Percentiles rank a stretch among this genome's conserved stretches.
These are phyloP conservation scores for Oldenlandia corymbosa DNA, from an alignment of 257 asterid species.

Conservation along the genomic window DNA sequence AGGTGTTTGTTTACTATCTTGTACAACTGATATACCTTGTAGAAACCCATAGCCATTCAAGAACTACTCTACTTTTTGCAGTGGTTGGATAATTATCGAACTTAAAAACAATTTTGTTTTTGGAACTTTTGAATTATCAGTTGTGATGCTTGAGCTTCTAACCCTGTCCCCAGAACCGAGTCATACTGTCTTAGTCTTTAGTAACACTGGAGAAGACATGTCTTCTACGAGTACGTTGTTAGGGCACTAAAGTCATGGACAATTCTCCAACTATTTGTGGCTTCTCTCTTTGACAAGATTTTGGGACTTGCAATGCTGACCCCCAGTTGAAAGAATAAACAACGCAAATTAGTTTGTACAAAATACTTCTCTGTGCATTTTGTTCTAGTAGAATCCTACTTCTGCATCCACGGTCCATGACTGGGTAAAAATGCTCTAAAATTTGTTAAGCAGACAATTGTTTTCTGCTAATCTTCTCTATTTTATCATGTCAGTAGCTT, in stretches of 20 bases:
- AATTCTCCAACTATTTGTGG: neutral
- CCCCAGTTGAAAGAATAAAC: neutral
- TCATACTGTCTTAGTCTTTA: too few species aligned
- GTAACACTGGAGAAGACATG: neutral
- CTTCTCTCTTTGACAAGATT: neutral
- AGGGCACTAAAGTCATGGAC: too few species aligned
- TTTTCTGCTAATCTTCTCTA: too few species aligned
- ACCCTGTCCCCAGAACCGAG: too few species aligned
- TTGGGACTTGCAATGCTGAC: neutral
- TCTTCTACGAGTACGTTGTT: neutral
- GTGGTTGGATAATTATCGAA: neutral
- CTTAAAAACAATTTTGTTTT: neutral
- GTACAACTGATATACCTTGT: neutral
- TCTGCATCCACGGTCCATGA: too few species aligned
- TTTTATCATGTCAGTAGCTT: too few species aligned
- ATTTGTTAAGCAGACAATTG: too few species aligned
- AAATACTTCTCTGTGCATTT: too few species aligned
- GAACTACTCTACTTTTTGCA: neutral
- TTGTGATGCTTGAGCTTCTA: neutral
- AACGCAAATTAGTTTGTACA: too few species aligned
- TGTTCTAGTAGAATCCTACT: too few species aligned
- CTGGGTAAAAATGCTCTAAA: too few species aligned
- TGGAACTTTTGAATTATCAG: neutral
- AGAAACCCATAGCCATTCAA: neutral
- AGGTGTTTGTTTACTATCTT: conserved; percentile 23